Percentiles rank a stretch among this genome's conserved stretches.
These are phyloP conservation scores for Diaporthe sp. DNA, from an alignment of 2,329 filamentous ascomycete species.

Conservation along the genomic window DNA sequence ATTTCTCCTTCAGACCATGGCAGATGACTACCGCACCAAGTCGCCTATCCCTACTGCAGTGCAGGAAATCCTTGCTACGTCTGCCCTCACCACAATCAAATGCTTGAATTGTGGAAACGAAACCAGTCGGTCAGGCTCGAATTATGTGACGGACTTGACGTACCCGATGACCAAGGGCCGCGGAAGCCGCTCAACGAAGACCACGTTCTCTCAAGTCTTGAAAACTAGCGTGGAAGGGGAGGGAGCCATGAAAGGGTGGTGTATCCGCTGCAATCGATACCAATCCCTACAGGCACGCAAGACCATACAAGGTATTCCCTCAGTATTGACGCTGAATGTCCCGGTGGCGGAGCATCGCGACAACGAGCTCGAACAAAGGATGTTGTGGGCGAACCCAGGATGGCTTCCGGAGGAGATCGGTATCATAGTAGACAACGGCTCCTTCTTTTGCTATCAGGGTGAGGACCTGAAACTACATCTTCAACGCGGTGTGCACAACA, in stretches of 20 bases:
- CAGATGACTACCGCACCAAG: conserved; percentile 80
- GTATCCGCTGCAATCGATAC: conserved; percentile 89
- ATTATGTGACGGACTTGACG: conserved; percentile 86
- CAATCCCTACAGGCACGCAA: conserved; percentile 89
- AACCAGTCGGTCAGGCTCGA: conserved; percentile 82
- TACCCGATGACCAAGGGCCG: conserved; percentile 74
- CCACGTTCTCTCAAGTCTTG: conserved; percentile 89
- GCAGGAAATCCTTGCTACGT: conserved; percentile 82
- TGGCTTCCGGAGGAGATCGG: conserved; percentile 97
- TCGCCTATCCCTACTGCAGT: conserved; percentile 73
- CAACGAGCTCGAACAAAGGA: conserved; percentile 75
- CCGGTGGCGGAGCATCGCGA: conserved; percentile 65
- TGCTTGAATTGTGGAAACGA: conserved; percentile 92
- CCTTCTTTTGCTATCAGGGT: conserved; percentile 95
- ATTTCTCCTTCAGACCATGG: conserved; percentile 87
- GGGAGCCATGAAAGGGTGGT: conserved; percentile 92
- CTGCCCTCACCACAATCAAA: conserved; percentile 79
- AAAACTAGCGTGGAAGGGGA: conserved; percentile 93
- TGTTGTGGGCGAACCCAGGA: conserved; percentile 88
- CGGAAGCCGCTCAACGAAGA: conserved; percentile 65
- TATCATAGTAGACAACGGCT: conserved; percentile 89
- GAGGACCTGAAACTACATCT: conserved; percentile 87
- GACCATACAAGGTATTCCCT: conserved; percentile 84
- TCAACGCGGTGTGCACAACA: conserved; percentile 82
- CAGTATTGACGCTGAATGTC: conserved; percentile 91